Conservation (phyloP, 2,329 filamentous ascomycete species). For the Penicillium sp. region DNA sequence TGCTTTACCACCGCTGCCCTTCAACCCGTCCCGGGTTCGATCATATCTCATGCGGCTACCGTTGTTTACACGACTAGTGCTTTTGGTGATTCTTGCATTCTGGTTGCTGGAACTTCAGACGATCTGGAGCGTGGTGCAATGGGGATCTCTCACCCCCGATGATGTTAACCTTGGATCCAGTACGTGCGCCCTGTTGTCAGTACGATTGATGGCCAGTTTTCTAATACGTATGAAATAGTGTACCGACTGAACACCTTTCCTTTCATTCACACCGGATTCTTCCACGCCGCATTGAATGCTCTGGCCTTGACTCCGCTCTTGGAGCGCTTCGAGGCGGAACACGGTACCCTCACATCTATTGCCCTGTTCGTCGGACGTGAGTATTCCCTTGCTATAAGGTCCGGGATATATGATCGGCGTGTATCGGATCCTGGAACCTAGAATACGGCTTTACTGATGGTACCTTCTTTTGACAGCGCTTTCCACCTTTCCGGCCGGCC, state of each 20-base stretch:
- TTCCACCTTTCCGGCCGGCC: conserved; percentile 74
- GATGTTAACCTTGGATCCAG: conserved; percentile 69
- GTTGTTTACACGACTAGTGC: conserved; percentile 73
- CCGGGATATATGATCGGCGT: neutral
- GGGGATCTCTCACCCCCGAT: conserved; percentile 75
- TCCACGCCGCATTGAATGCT: conserved; percentile 78
- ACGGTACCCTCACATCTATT: conserved; percentile 85
- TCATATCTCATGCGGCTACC: conserved; percentile 84
- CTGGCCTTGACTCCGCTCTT: conserved; percentile 80
- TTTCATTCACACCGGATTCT: conserved; percentile 75
- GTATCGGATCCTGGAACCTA: neutral
- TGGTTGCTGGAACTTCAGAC: conserved; percentile 69
- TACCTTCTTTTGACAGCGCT: conserved; percentile 54
- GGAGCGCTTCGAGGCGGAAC: conserved; percentile 88
- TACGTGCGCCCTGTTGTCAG: conserved; percentile 47
- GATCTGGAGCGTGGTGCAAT: conserved; percentile 69
- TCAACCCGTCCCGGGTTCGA: conserved; percentile 71
- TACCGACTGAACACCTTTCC: conserved; percentile 92
- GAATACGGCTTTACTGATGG: conserved; percentile 17
- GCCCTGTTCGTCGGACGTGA: conserved; percentile 87
- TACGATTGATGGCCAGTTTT: neutral
- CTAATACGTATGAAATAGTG: conserved; percentile 54
- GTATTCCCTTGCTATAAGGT: conserved; percentile 38
- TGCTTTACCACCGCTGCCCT: conserved; percentile 54
- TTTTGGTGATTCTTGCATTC: conserved; percentile 64